Base-by-base conservation (phyloP, 768 basidiomycete species). In the Lenzites betulinus region DNA sequence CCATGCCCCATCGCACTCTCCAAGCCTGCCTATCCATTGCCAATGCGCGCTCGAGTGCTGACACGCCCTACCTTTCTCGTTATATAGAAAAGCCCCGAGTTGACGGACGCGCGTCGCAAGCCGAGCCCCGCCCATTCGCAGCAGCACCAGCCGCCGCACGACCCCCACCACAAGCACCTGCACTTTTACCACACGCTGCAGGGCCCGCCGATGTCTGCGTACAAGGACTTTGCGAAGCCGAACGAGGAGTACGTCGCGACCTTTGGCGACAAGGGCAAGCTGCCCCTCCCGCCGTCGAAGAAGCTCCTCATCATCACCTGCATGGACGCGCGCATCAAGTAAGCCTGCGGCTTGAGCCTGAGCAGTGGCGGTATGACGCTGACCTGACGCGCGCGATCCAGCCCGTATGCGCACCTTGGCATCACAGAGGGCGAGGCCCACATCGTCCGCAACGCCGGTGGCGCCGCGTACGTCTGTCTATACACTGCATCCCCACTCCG, bases 291-390 rank as follows among this genome's bases (percentile, higher is more conserved):
- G 3, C 81, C 82, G 15, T 69, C 71, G 23, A 79, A 77, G 67
- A 75, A 74, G 58, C 73, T 76, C 22, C 73, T 72, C 25, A 75
- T 79, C 56, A 83, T 86, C 28, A 86, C 86, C 20, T 89, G 87
- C 75, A 91, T 89, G 87, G 88, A 89, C 70, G 86, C 87, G 51
- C 84, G 88, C 53, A 76, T 89, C 64, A 83, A 89, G 85, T 88
- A 68, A 68, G 76, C 11, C 11, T 11, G n/a, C n/a, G n/a, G n/a
- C n/a, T n/a, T n/a, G n/a, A n/a, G n/a, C n/a, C n/a, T n/a, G n/a
- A n/a, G n/a, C n/a, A n/a, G n/a, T n/a, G n/a, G n/a, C n/a, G n/a
- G n/a, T n/a, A n/a, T n/a, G n/a, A n/a, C 35, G 51, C 56, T 52
- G 13, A 55, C 23, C n/a, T 38, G 18, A 47, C 9, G 18, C 54